phyloP scores from a whole-genome alignment of 371 early-diverging fungal species.

The Racocetra persica region DNA sequence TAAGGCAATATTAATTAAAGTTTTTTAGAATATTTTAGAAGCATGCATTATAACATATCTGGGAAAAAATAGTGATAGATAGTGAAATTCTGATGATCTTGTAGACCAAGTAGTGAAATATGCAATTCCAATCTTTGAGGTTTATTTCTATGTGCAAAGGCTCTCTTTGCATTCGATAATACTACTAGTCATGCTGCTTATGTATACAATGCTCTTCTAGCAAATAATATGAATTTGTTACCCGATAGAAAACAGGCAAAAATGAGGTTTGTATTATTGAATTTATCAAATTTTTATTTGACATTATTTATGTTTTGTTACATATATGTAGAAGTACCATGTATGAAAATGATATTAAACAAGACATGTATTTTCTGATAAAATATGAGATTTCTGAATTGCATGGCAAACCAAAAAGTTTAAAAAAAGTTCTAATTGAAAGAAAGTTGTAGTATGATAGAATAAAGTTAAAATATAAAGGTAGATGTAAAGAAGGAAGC shows the following conservation, averaged over 20 bases:
- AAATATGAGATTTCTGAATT: not conserved
- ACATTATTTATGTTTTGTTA: not conserved
- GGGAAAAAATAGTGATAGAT: too few relatives aligned
- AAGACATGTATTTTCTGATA: not conserved
- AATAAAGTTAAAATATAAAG: not conserved
- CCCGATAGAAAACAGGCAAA: not conserved
- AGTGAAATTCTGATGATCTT: too few relatives aligned
- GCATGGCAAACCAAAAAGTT: not conserved
- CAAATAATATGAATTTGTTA: not conserved
- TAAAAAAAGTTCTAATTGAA: not conserved
- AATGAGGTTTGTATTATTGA: too few relatives aligned
- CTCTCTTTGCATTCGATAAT: too few relatives aligned
- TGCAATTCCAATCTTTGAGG: too few relatives aligned
- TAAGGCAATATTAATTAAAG: too few relatives aligned
- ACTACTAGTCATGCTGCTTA: not conserved
- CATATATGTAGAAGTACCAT: constrained; percentile 29
- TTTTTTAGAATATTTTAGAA: too few relatives aligned
- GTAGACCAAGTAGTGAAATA: too few relatives aligned
- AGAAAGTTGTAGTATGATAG: not conserved
- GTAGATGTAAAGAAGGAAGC: not conserved
- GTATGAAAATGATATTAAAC: not conserved
- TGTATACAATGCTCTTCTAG: not conserved
- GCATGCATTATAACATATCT: too few relatives aligned
- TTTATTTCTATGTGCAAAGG: too few relatives aligned
- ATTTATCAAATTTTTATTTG: not conserved